Conservation (phyloP, 345 rosid species). For the Anastatica hierochuntica region DNA sequence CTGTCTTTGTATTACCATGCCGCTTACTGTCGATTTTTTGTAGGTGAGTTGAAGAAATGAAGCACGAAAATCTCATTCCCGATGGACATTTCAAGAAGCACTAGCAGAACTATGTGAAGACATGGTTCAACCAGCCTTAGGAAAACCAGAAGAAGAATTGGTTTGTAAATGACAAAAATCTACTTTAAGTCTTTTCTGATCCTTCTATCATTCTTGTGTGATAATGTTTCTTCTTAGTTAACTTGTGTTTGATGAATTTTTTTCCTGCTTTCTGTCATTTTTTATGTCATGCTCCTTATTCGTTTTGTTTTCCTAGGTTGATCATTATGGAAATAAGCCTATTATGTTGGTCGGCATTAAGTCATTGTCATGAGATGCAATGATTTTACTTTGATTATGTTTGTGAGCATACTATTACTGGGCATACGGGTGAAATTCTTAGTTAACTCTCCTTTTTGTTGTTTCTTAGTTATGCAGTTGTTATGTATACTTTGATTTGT, state of each 20-base stretch:
- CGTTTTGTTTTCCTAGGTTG: not conserved
- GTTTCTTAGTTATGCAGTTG: too few species aligned
- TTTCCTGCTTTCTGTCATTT: not conserved
- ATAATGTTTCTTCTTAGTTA: too few species aligned
- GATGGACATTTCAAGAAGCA: conserved; percentile 77
- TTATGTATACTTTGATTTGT: too few species aligned
- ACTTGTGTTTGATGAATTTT: not conserved
- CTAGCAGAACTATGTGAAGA: conserved; percentile 80
- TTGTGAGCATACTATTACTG: not conserved
- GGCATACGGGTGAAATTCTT: too few species aligned
- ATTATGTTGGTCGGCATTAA: not conserved
- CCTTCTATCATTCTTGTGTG: too few species aligned
- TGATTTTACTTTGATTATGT: not conserved
- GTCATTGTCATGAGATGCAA: conserved; percentile 7
- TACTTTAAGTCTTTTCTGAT: too few species aligned
- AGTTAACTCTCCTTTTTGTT: too few species aligned
- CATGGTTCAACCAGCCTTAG: conserved; percentile 87
- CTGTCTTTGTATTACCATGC: too few species aligned
- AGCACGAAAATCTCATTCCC: conserved; percentile 76
- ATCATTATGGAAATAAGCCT: not conserved
- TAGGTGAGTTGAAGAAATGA: conserved; percentile 35
- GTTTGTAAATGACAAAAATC: conserved; percentile 36
- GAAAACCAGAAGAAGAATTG: conserved; percentile 52
- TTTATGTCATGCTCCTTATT: not conserved
- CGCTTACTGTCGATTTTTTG: not conserved